Percentiles rank a stretch among this genome's conserved stretches.
Evolutionary conservation across 2,329 filamentous ascomycete species (phyloP).

Genomic region (Epichloe uncinata): DNA sequence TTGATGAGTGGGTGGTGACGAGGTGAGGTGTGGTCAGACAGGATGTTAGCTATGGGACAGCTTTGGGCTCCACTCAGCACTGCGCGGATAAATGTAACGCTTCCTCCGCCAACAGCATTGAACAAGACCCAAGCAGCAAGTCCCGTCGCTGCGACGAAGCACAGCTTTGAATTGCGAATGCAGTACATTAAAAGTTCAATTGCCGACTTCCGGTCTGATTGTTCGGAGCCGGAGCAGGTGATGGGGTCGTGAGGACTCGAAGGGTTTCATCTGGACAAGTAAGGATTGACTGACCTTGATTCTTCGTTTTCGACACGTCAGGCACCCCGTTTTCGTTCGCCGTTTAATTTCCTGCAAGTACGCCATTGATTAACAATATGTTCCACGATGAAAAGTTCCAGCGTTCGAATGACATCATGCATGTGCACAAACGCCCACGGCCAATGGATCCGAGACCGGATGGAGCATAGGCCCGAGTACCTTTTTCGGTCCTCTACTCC

Average conservation of each 20-base stretch:
- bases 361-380: constrained; percentile 3
- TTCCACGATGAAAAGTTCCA: neutral
- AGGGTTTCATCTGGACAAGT: constrained; percentile 7
- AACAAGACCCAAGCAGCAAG: no score
- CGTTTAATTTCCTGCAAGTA: constrained; percentile 45
- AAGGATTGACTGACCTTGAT: constrained; percentile 39
- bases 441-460: no score
- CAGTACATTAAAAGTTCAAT: no score
- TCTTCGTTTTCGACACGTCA: constrained; percentile 47
- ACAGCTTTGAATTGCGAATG: no score
- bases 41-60: neutral
- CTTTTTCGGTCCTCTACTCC: constrained; percentile 42
- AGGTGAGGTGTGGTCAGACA: neutral
- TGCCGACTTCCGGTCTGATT: no score
- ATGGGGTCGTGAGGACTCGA: no score
- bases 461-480: constrained; percentile 22
- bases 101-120: neutral
- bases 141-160: no score
- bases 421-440: neutral
- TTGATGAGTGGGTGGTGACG: neutral
- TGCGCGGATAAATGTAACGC: constrained; percentile 2
- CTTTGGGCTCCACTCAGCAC: constrained; percentile 1
- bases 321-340: constrained; percentile 48
- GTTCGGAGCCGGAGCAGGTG: no score
- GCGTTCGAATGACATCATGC: neutral